phyloP scores from a whole-genome alignment of 2,329 filamentous ascomycete genomes.

The Microsporum ferrugineum region DNA sequence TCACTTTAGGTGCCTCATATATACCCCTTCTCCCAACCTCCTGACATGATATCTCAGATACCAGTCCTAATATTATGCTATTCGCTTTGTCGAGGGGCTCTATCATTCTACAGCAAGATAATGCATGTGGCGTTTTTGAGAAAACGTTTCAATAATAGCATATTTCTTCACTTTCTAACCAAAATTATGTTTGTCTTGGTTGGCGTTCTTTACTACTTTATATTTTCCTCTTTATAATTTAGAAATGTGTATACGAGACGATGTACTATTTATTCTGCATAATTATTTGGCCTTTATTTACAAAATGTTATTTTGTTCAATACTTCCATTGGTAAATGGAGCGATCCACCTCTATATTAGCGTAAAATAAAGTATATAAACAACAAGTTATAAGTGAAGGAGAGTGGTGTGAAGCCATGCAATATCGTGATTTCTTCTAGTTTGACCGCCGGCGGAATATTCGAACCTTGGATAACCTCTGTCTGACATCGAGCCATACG shows the following conservation, averaged over 20 bases:
- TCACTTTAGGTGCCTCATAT: background rate
- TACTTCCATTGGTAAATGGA: background rate
- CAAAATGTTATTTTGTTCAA: background rate
- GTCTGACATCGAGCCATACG: slow-evolving; percentile 24
- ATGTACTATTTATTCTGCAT: background rate
- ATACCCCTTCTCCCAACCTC: background rate
- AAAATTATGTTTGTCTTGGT: background rate
- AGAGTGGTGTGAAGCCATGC: background rate
- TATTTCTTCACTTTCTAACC: background rate
- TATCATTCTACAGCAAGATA: background rate
- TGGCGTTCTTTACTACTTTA: background rate
- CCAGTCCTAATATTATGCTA: background rate
- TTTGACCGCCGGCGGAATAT: slow-evolving; percentile 13
- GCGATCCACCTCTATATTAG: background rate
- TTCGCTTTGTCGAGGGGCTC: background rate
- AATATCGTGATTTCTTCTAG: background rate
- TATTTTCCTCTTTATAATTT: background rate
- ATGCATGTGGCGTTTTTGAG: background rate
- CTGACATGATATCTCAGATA: background rate
- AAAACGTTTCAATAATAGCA: background rate
- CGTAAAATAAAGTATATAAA: background rate
- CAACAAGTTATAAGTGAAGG: background rate
- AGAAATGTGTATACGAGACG: background rate
- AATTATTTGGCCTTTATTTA: background rate
- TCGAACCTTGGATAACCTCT: slow-evolving; percentile 21